Evolutionary conservation across 768 basidiomycete species (phyloP), one percentile per base, ranked within the genome.

Genomic region (Tylopilus balloui): DNA sequence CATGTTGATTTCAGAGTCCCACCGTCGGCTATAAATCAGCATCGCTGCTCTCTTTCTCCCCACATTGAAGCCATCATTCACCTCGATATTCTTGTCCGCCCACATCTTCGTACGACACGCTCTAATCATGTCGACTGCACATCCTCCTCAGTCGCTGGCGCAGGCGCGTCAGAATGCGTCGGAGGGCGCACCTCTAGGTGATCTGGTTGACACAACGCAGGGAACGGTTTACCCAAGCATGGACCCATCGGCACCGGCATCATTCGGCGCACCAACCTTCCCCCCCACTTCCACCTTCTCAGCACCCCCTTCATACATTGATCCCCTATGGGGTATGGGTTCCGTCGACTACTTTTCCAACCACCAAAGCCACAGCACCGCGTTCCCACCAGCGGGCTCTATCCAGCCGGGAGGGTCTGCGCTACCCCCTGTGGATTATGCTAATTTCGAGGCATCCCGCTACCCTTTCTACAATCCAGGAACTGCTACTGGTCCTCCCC

Each of bases 1-100:
- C 19, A 15, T 23, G 9, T 38, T 37, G 10, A 24, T 23, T 15
- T 11, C 42, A 23, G 28, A 37, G 24, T 29, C 15, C 17, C 42
- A 24, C n/a, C 28, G 4, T 17, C 17, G 4, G 12, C 5, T 41
- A 47, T 54, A 54, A 54, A 48, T 35, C 5, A 11, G 12, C 3
- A n/a, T n/a, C n/a, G n/a, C n/a, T n/a, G n/a, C n/a, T n/a, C n/a
- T 24, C 5, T 24, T 24, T 14, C 14, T 2, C 25, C 20, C 28
- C 6, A 6, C 23, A n/a, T 13, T 21, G 6, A 21, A 35, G 23
- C 17, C 12, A 13, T 17, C 12, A 6, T 23, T 20, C 23, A 27
- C 8, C 17, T 23, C 12, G 1, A 10, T 24, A n/a, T 13, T 25
- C 27, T 24, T n/a, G 14, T 13, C 25, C 11, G 12, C 39, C 14